Evolutionary conservation across 2,329 filamentous ascomycete species (phyloP), one percentile per base, ranked within the genome.

Genomic region (Emydomyces testavorans): DNA sequence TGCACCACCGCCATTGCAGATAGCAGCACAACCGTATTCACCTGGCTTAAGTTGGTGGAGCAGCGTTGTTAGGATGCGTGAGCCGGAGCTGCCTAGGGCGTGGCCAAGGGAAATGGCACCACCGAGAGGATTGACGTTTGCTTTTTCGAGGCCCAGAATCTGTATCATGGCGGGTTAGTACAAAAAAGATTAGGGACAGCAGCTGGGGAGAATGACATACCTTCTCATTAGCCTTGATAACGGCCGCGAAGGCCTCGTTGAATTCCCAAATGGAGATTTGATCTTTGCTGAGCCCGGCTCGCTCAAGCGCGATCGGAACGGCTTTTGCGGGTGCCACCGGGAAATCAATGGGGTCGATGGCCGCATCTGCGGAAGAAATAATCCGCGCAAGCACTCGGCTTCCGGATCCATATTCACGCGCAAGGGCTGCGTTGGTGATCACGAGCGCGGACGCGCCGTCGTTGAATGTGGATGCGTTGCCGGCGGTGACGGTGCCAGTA

Each of bases 241-340:
- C 89, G 3, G 85, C 86, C 23, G 92, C 90, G 63, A 98, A 98
- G 0, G 92, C 92, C 70, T 98, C 92, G 66, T 98, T 98, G 68
- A 98, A 94, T 65, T 96, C 92, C 90, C 92, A 96, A 18, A 95
- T 72, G 4, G 90, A 82, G 38, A 98, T 87, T 65, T 96, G 85
- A 39, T 93, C 83, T 68, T 89, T 87, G 54, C 79, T 86, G 56
- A 98, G 89, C 8, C 90, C 89, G 0, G 92, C 92, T 49, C 89
- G 78, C 66, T 88, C 78, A 43, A 98, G 74, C 8, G 89, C 89
- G 58, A 95, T 79, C 2, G 90, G 88, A 0, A 96, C 90, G 4
- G 90, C 90, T 66, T 93, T 89, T 32, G 92, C 77, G 0, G 92
- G 92, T 1, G 92, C 92, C 37, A 95, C 74, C 11, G 92, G 89